A percentile compares a stretch with the other conserved stretches of the same genome.
phyloP scores from a whole-genome alignment of 805 yeast species.

The Metschnikowia borealis region DNA sequence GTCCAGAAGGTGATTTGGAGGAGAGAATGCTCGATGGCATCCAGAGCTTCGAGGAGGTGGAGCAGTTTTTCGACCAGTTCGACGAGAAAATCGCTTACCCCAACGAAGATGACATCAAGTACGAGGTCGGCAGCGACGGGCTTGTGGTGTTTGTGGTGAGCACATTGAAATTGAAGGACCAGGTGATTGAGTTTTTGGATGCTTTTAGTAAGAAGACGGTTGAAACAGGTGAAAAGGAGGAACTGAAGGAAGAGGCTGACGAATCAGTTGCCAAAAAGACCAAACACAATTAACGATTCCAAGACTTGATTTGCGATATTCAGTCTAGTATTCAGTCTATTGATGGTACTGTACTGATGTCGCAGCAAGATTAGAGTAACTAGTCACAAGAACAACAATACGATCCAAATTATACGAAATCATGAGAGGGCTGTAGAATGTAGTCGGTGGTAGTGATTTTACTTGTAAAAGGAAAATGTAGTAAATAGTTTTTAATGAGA shows the following conservation, averaged over 20 bases:
- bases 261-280: slow-evolving; percentile 4
- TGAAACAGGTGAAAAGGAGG: neutral
- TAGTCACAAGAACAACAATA: too few species aligned
- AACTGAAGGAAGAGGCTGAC: neutral
- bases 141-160: slow-evolving; percentile 54
- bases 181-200: slow-evolving; percentile 43
- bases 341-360: too few species aligned
- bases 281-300: neutral
- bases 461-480: too few species aligned
- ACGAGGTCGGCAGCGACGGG: slow-evolving; percentile 61
- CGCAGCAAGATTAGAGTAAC: too few species aligned
- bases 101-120: slow-evolving; percentile 51
- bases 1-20: slow-evolving; percentile 44
- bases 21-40: slow-evolving; percentile 45
- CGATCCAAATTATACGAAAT: too few species aligned
- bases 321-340: too few species aligned
- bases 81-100: slow-evolving; percentile 51
- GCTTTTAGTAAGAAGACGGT: slow-evolving; percentile 19
- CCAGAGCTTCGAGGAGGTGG: slow-evolving; percentile 45
- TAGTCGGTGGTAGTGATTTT: too few species aligned
- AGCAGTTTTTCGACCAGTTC: slow-evolving; percentile 49
- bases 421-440: too few species aligned
- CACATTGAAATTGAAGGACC: slow-evolving; percentile 30
- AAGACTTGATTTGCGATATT: too few species aligned
- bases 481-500: too few species aligned